Evolutionary conservation across 148 eudicot species (phyloP).

Genomic region (Rheum nobile): DNA sequence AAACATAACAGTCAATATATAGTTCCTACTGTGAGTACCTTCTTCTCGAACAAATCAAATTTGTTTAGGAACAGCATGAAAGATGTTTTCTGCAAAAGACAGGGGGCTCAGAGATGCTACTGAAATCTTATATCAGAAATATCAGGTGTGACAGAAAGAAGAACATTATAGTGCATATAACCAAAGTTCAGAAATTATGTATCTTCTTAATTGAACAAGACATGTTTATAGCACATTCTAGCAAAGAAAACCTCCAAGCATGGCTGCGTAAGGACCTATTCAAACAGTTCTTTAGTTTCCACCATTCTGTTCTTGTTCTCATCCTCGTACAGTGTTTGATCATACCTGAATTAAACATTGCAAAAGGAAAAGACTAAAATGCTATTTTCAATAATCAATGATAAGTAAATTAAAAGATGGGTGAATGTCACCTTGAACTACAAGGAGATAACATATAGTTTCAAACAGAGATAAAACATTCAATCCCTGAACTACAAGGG

Average conservation of each 20-base stretch:
- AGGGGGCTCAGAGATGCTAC: slow-evolving; percentile 1
- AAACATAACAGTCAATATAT: not conserved
- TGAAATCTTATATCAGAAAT: not conserved
- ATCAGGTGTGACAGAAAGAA: not conserved
- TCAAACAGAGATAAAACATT: not conserved
- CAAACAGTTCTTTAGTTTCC: slow-evolving; percentile 93
- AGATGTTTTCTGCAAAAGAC: slow-evolving; percentile 80
- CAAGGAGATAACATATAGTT: too few relatives aligned
- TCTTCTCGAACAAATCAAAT: slow-evolving; percentile 91
- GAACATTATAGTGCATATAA: not conserved
- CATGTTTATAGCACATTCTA: not conserved
- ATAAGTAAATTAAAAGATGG: not conserved
- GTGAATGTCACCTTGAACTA: not conserved
- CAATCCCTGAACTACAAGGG: not conserved
- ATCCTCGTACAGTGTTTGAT: slow-evolving; percentile 83
- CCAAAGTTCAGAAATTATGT: not conserved
- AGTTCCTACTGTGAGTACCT: slow-evolving; percentile 68
- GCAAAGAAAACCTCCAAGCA: slow-evolving; percentile 70
- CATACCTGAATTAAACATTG: slow-evolving; percentile 55
- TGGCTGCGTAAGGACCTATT: slow-evolving; percentile 92
- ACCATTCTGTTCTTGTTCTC: slow-evolving; percentile 79
- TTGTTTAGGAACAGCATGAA: slow-evolving; percentile 95
- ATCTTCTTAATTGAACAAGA: not conserved
- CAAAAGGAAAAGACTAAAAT: not conserved
- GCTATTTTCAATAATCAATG: not conserved